Base-by-base conservation (phyloP, 768 basidiomycete genomes). In the Mycena floridula region DNA sequence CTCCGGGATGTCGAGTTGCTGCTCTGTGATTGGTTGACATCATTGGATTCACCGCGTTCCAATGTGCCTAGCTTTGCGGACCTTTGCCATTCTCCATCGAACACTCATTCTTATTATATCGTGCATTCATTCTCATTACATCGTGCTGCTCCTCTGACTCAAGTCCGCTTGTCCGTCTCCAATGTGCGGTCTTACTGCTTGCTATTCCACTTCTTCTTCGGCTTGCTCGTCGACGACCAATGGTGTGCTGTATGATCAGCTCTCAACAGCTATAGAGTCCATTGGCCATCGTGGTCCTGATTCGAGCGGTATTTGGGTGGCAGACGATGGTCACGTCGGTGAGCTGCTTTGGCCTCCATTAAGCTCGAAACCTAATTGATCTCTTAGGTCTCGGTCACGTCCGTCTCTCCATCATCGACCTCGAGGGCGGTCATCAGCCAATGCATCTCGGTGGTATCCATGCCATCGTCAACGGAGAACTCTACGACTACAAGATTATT, bases 401-500 rank as follows among this genome's bases (percentile, higher is more conserved):
- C 28, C 37, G 53, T 12, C 45, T 54, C 4, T 42, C 47, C 5
- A 54, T 54, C 7, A 54, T 54, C 36, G 52, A 54, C 30, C 50
- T 54, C 5, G 40, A 26, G n/a, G 50, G 43, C 9, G 52, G 52
- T 8, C 47, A 54, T 18, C 52, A 54, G 26, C 52, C 52, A 3
- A 32, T 54, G 9, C 48, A 46, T 7, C 50, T 51, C 26, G 27
- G 25, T 13, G 18, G 48, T 3, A 45, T 54, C 12, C 47, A 51
- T 25, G 47, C 44, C 11, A 46, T 54, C 8, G 53, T 54, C 0
- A 49, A 50, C 8, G 53, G 50, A 22, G 53, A 52, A 32, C 37
- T 54, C 7, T 54, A 51, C 20, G 52, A 54, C 40, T 47, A 54
- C 25, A 46, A 51, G 11, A 45, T 46, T 24, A 49, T 54, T 27